Percentiles rank a stretch among this genome's conserved stretches.
phyloP scores from a whole-genome alignment of 768 basidiomycete genomes.

The Trametes maxima region DNA sequence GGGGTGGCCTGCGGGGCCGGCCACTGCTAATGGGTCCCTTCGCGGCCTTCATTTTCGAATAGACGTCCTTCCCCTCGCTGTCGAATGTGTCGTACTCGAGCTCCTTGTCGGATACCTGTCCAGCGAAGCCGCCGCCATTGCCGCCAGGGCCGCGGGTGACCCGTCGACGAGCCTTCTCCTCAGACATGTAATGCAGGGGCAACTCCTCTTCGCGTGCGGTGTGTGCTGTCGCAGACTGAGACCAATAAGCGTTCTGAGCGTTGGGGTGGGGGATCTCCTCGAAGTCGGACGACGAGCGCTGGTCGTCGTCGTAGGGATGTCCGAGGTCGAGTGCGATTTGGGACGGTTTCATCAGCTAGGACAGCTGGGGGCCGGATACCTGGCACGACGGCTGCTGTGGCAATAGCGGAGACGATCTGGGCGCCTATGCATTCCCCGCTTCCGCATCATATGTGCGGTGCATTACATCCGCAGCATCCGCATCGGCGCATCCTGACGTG shows the following conservation, averaged over 20 bases:
- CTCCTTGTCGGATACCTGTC: slow-evolving; percentile 27
- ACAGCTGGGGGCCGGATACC: slow-evolving; percentile 3
- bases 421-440: slow-evolving; percentile 1
- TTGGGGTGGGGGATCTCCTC: slow-evolving; percentile 67
- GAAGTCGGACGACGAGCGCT: slow-evolving; percentile 65
- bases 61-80: slow-evolving; percentile 70
- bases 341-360: slow-evolving; percentile 38
- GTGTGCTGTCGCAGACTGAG: slow-evolving; percentile 14
- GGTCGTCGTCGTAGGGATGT: slow-evolving; percentile 50
- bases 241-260: slow-evolving; percentile 35
- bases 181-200: slow-evolving; percentile 55
- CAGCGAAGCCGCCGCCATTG: slow-evolving; percentile 32
- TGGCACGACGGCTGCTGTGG: slow-evolving; percentile 9
- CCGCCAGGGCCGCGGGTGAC: slow-evolving; percentile 41
- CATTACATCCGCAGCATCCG: slow-evolving; percentile 21
- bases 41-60: slow-evolving; percentile 44
- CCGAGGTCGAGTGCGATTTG: slow-evolving; percentile 75
- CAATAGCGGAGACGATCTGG: slow-evolving; percentile 8
- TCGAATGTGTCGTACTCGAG: slow-evolving; percentile 44
- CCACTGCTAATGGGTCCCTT: slow-evolving; percentile 44
- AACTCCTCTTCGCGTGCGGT: slow-evolving; percentile 43
- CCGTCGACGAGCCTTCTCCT: slow-evolving; percentile 52
- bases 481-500: slow-evolving; percentile 27
- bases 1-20: slow-evolving; percentile 61
- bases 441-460: slow-evolving; percentile 2